Evolutionary conservation across 768 basidiomycete species (phyloP).

Genomic region (Sporobolomyces roseus): DNA sequence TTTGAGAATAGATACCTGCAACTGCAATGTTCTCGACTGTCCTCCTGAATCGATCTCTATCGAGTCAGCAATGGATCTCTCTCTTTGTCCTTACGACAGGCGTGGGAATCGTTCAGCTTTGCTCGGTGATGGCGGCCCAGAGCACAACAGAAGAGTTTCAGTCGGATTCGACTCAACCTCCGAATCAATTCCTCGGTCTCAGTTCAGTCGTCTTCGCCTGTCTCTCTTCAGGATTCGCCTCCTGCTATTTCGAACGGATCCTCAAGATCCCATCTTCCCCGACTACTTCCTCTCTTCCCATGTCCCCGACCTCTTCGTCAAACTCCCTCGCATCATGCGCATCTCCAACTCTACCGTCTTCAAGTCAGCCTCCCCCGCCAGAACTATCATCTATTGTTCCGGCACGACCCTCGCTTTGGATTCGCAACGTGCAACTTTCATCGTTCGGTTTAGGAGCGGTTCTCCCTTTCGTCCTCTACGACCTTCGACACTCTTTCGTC

Average conservation of each 20-base stretch:
- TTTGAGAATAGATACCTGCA: constrained; percentile 52
- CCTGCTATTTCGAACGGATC: constrained; percentile 95
- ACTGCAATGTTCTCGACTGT: constrained; percentile 85
- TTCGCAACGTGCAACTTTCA: constrained; percentile 91
- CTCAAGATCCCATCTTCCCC: constrained; percentile 55
- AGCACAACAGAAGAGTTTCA: too few relatives aligned
- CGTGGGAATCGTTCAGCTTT: constrained; percentile 64
- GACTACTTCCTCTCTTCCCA: not conserved
- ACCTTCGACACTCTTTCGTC: constrained; percentile 16
- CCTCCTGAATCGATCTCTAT: constrained; percentile 66
- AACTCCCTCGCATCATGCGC: not conserved
- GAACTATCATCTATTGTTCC: constrained; percentile 43
- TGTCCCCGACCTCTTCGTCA: not conserved
- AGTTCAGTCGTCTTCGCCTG: constrained; percentile 82
- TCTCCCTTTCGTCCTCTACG: constrained; percentile 56
- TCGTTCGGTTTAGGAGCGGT: constrained; percentile 86
- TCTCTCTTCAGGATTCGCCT: constrained; percentile 89
- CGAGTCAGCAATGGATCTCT: constrained; percentile 71
- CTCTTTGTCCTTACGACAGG: constrained; percentile 50
- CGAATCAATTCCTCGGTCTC: constrained; percentile 75
- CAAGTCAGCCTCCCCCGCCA: constrained; percentile 4
- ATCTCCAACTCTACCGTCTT: constrained; percentile 11
- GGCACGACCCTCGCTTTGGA: constrained; percentile 77
- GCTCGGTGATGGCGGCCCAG: constrained; percentile 47
- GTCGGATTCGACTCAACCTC: too few relatives aligned